These are phyloP conservation scores for Penicillium sp. DNA, from an alignment of 2,329 filamentous ascomycete species.

Conservation along the genomic window DNA sequence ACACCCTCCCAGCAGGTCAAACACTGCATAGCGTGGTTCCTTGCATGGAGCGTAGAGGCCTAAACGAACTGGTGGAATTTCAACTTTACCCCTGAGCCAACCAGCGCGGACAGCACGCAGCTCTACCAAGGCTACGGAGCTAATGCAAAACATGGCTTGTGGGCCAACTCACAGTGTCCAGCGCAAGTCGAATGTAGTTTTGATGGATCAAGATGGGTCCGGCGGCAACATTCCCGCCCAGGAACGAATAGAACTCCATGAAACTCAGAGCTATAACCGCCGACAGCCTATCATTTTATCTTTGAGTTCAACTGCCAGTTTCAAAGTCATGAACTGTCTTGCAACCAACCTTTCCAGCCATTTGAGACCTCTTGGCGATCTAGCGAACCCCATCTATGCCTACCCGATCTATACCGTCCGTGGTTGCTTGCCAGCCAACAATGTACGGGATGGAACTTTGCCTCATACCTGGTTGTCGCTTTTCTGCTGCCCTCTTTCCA, in stretches of 20 bases:
- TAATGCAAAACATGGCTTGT: not conserved
- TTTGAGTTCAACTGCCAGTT: not conserved
- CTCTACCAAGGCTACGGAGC: not conserved
- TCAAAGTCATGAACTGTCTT: not conserved
- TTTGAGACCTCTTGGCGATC: not conserved
- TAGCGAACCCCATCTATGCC: not conserved
- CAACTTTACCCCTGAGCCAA: slow-evolving; percentile 3
- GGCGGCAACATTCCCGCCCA: slow-evolving; percentile 5
- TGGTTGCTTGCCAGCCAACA: slow-evolving; percentile 5
- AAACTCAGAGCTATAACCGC: not conserved
- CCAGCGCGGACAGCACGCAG: not conserved
- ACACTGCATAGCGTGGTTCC: not conserved
- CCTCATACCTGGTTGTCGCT: not conserved
- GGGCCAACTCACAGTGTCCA: not conserved
- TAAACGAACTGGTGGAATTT: not conserved
- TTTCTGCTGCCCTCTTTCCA: slow-evolving; percentile 4
- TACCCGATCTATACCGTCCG: slow-evolving; percentile 2
- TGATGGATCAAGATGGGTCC: not conserved
- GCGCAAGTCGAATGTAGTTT: not conserved
- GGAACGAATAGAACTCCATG: slow-evolving; percentile 1
- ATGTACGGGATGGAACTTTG: not conserved
- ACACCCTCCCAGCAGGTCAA: not conserved
- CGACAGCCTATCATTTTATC: slow-evolving; percentile 3
- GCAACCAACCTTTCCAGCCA: not conserved
- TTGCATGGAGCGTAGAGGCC: not conserved